Conservation (phyloP, 2,329 filamentous ascomycete genomes). For the Cladobotryum protrusum region DNA sequence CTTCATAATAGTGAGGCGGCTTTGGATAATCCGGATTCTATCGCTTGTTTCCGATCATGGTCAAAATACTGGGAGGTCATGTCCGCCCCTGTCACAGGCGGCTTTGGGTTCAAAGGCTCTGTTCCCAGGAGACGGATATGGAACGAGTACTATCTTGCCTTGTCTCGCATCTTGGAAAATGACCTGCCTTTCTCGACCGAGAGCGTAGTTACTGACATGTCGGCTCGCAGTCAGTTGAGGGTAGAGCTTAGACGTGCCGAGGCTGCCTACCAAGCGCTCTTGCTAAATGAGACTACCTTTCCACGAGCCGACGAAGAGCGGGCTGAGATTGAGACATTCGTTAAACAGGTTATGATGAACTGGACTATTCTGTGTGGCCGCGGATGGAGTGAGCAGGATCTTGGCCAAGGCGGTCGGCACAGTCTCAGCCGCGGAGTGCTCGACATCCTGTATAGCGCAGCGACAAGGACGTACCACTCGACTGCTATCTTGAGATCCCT, state of each 20-base stretch:
- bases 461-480: conserved; percentile 92
- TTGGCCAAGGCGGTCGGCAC: conserved; percentile 75
- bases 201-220: conserved; percentile 40
- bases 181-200: conserved; percentile 54
- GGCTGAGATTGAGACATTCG: conserved; percentile 74
- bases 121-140: conserved; percentile 65
- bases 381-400: conserved; percentile 71
- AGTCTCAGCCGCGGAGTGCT: conserved; percentile 69
- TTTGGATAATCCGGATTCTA: conserved; percentile 45
- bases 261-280: conserved; percentile 67
- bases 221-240: conserved; percentile 57
- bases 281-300: conserved; percentile 75
- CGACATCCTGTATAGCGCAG: conserved; percentile 82
- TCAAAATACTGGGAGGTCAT: conserved; percentile 59
- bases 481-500: conserved; percentile 79
- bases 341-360: conserved; percentile 72
- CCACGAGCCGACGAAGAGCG: conserved; percentile 77
- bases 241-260: conserved; percentile 77
- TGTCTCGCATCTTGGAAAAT: conserved; percentile 69
- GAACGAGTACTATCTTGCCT: conserved; percentile 74
- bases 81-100: conserved; percentile 42
- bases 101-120: conserved; percentile 52
- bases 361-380: conserved; percentile 78
- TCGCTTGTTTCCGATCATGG: conserved; percentile 61
- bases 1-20: conserved; percentile 45